These are phyloP conservation scores for Mycosphaerella sp. DNA, from an alignment of 2,329 filamentous ascomycete species.

Conservation along the genomic window DNA sequence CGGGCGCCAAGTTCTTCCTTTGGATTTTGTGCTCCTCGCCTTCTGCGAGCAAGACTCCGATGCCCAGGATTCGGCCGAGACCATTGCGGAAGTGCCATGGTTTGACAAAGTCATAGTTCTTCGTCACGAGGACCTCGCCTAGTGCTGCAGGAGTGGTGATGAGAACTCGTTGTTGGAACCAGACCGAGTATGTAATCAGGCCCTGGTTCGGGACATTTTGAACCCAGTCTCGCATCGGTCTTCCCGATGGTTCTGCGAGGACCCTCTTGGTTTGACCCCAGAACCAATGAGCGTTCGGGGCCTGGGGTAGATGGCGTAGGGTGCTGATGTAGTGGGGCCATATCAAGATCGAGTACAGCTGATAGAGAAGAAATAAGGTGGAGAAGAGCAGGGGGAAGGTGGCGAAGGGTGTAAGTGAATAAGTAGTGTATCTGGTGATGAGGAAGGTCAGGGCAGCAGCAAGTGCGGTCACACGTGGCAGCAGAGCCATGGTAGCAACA, in stretches of 20 bases:
- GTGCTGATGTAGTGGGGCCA: constrained; percentile 56
- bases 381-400: constrained; percentile 40
- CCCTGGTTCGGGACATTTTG: constrained; percentile 50
- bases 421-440: constrained; percentile 24
- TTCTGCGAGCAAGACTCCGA: constrained; percentile 72
- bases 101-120: constrained; percentile 48
- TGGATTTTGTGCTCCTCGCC: constrained; percentile 79
- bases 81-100: constrained; percentile 43
- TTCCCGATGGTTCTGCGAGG: constrained; percentile 38
- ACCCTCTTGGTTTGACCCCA: constrained; percentile 41
- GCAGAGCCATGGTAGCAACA: not conserved
- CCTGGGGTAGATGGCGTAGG: constrained; percentile 48
- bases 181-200: constrained; percentile 47
- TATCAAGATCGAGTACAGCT: constrained; percentile 43
- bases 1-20: constrained; percentile 44
- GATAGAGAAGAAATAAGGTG: constrained; percentile 33
- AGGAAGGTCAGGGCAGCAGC: constrained; percentile 2
- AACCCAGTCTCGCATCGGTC: constrained; percentile 47
- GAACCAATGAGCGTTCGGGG: constrained; percentile 27
- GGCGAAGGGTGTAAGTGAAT: constrained; percentile 32
- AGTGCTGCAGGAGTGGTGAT: constrained; percentile 44
- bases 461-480: not conserved
- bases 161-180: constrained; percentile 42
- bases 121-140: constrained; percentile 45
- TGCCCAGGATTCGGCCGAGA: constrained; percentile 59